phyloP scores from a whole-genome alignment of 2,329 filamentous ascomycete species.

The Trichoderma aggressivum region DNA sequence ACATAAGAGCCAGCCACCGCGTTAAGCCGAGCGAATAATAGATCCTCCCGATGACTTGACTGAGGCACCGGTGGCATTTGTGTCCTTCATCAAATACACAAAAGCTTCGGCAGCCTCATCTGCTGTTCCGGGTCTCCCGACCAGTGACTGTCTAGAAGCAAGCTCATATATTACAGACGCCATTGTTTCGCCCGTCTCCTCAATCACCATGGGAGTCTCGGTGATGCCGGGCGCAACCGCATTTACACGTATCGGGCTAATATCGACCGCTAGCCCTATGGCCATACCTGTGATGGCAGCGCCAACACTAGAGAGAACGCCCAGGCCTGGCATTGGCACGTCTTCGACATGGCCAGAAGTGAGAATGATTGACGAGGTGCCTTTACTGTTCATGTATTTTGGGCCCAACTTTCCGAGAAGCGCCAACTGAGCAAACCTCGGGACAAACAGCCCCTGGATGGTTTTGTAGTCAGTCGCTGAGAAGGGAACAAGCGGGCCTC shows the following conservation, averaged over 20 bases:
- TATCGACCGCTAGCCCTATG: background rate
- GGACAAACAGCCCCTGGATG: background rate
- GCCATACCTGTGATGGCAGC: background rate
- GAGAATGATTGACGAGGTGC: background rate
- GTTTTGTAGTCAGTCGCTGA: background rate
- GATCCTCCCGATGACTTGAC: conserved; percentile 28
- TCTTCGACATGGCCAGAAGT: background rate
- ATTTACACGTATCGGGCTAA: background rate
- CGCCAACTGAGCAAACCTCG: background rate
- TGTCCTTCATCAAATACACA: conserved; percentile 42
- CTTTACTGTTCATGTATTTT: background rate
- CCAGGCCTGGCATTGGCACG: background rate
- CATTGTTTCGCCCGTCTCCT: background rate
- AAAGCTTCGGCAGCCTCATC: conserved; percentile 44
- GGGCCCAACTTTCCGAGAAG: background rate
- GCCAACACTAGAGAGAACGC: background rate
- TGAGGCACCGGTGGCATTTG: conserved; percentile 34
- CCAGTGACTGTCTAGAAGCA: background rate
- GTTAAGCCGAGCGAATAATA: background rate
- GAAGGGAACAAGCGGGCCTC: background rate
- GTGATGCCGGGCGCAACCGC: background rate
- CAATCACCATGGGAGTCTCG: background rate
- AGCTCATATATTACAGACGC: background rate
- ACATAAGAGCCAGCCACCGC: background rate
- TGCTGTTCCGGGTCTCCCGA: conserved; percentile 26